Evolutionary conservation across 345 rosid genomes (phyloP).

Genomic region (Euclidium syriacum): DNA sequence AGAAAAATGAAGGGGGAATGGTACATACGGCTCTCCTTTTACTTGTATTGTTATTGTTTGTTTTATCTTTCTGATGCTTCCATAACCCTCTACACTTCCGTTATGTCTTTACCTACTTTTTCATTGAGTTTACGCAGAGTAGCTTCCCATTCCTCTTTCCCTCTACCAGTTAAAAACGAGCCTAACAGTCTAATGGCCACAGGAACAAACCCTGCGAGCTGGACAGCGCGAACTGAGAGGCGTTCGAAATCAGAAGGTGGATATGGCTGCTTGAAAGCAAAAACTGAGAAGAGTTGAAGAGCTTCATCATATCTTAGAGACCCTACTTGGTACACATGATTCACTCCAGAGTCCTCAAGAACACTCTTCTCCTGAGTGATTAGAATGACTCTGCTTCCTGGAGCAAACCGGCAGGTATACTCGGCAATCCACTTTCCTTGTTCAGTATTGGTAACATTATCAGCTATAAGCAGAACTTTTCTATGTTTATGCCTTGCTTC

Average conservation of each 20-base stretch:
- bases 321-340: neutral
- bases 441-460: neutral
- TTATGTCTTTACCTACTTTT: neutral
- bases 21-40: too few relatives aligned
- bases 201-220: neutral
- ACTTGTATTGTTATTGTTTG: too few relatives aligned
- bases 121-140: neutral
- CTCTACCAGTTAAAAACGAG: neutral
- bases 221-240: constrained; percentile 1
- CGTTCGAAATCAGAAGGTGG: neutral
- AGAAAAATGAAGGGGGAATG: too few relatives aligned
- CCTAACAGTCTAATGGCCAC: neutral
- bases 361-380: neutral
- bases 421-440: neutral
- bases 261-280: neutral
- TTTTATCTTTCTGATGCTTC: neutral
- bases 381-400: constrained; percentile 13
- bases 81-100: neutral
- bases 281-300: constrained; percentile 1
- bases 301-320: constrained; percentile 4
- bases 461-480: neutral
- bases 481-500: neutral
- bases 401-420: neutral
- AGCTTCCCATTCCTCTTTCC: neutral
- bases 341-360: neutral